These are phyloP conservation scores for Pestalotiopsis sp. DNA, from an alignment of 2,329 filamentous ascomycete genomes.

Conservation along the genomic window DNA sequence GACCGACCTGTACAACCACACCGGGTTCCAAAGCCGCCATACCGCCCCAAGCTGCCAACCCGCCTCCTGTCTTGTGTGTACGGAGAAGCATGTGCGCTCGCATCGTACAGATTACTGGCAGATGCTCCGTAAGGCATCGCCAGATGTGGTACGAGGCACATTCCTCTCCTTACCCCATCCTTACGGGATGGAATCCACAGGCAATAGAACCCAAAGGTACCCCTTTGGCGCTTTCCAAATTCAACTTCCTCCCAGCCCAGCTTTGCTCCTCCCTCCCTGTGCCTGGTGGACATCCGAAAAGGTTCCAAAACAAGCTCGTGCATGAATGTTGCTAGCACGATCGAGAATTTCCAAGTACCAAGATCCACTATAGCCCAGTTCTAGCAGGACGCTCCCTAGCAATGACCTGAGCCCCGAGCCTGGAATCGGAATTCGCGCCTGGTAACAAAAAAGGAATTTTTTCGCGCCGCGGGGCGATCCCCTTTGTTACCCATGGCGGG, in stretches of 20 bases:
- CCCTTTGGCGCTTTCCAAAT: no score
- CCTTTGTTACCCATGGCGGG: conserved; percentile 12
- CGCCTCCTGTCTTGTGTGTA: neutral
- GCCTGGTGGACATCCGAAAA: neutral
- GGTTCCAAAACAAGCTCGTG: conserved; percentile 4
- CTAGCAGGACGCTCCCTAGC: neutral
- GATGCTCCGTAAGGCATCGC: neutral
- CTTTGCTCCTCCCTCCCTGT: neutral
- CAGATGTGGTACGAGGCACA: conserved; percentile 11
- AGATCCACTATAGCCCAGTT: neutral
- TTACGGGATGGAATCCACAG: conserved; percentile 13
- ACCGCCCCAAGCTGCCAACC: neutral
- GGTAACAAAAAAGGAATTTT: neutral
- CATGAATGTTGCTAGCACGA: neutral
- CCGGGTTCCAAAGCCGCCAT: neutral
- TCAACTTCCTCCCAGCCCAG: no score
- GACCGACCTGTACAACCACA: neutral
- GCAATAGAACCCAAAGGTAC: neutral
- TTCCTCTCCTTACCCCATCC: neutral
- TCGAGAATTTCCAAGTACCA: conserved; percentile 3
- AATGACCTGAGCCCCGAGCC: neutral
- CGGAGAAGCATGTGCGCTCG: neutral
- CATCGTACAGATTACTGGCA: neutral
- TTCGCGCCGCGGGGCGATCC: neutral
- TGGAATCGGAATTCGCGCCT: conserved; percentile 2